Percentiles rank a stretch among this genome's conserved stretches.
phyloP scores from a whole-genome alignment of 1,284 basidiomycete genomes.

The Trichosporon ovoides region DNA sequence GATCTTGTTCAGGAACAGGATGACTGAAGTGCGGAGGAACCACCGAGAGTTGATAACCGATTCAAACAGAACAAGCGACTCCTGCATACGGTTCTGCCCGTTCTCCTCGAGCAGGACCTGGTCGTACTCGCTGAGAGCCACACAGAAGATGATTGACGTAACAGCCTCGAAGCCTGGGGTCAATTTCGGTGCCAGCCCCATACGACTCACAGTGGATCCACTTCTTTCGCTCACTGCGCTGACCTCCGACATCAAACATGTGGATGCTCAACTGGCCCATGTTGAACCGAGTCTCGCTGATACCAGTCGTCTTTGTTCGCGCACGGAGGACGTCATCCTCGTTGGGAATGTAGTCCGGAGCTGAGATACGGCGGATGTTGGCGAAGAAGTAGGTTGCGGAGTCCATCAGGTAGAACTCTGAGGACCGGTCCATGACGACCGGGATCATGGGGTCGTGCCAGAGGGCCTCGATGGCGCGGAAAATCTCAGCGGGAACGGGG shows the following conservation, averaged over 20 bases:
- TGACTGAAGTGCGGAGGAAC: slow-evolving; percentile 90
- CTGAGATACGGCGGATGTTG: slow-evolving; percentile 74
- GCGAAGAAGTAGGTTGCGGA: slow-evolving; percentile 89
- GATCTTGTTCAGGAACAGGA: slow-evolving; percentile 91
- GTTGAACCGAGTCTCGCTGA: slow-evolving; percentile 73
- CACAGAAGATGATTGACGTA: slow-evolving; percentile 92
- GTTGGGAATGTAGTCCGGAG: slow-evolving; percentile 73
- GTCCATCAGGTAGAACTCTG: slow-evolving; percentile 95
- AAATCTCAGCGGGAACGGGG: slow-evolving; percentile 55
- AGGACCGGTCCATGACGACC: slow-evolving; percentile 75
- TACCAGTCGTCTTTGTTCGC: slow-evolving; percentile 85
- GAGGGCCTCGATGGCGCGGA: slow-evolving; percentile 70
- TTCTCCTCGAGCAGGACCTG: slow-evolving; percentile 74
- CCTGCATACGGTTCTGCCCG: slow-evolving; percentile 85
- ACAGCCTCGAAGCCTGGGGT: slow-evolving; percentile 71
- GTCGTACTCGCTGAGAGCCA: slow-evolving; percentile 89
- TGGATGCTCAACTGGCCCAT: slow-evolving; percentile 54
- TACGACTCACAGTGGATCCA: slow-evolving; percentile 70
- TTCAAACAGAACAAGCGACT: slow-evolving; percentile 89
- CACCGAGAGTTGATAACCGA: slow-evolving; percentile 95
- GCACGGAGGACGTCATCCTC: slow-evolving; percentile 85
- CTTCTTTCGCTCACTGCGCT: slow-evolving; percentile 88
- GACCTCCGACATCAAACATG: slow-evolving; percentile 92
- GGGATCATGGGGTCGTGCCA: slow-evolving; percentile 90
- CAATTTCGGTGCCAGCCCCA: neutral